Percentiles rank a stretch among this genome's conserved stretches.
Evolutionary conservation across 1,284 basidiomycete species (phyloP).

Genomic region (Ganoderma boninense): DNA sequence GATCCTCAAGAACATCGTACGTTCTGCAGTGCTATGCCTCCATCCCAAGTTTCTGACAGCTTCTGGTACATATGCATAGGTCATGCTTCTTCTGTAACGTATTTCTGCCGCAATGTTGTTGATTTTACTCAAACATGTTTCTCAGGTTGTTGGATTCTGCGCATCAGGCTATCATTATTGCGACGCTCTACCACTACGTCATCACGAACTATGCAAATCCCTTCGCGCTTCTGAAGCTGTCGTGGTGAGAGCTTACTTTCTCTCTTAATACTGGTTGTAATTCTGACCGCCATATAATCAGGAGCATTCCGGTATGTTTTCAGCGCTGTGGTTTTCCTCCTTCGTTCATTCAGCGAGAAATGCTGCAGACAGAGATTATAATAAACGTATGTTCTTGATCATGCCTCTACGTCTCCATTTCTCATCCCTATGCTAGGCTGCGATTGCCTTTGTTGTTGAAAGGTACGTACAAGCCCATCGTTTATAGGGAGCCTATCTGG

Average conservation of each 20-base stretch:
- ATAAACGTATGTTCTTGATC: not conserved
- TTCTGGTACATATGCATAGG: not conserved
- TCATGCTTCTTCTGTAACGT: not conserved
- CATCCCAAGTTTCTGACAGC: not conserved
- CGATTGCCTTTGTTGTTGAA: not conserved
- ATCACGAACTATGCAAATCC: not conserved
- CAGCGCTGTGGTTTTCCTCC: too few species aligned
- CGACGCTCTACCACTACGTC: not conserved
- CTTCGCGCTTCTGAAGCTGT: not conserved
- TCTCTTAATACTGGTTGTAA: too few species aligned
- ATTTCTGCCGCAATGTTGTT: not conserved
- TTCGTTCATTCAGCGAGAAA: too few species aligned
- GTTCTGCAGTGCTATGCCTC: not conserved
- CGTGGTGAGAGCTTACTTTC: not conserved
- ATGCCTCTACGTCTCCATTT: too few species aligned
- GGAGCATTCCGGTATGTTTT: not conserved
- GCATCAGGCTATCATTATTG: not conserved
- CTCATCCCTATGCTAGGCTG: not conserved
- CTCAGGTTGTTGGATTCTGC: not conserved
- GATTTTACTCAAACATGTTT: not conserved
- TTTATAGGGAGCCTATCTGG: not conserved
- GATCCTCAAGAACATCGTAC: not conserved
- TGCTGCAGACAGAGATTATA: not conserved
- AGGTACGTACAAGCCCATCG: not conserved
- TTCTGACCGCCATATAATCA: not conserved